phyloP scores from a whole-genome alignment of 371 early-diverging fungal genomes.

The Rhizomucor miehei region DNA sequence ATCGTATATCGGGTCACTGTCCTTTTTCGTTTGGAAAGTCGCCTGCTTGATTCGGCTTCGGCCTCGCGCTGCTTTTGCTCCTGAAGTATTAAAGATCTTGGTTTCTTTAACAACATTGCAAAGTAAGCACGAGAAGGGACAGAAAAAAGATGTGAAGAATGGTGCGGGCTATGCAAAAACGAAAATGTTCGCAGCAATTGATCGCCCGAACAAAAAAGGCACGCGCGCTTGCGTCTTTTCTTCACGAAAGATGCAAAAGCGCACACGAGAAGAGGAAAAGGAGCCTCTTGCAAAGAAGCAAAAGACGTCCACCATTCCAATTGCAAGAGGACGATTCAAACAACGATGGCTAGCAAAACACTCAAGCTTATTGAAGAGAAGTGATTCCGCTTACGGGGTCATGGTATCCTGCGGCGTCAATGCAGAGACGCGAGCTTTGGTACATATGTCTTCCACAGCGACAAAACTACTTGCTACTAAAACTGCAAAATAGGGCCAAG shows the following conservation, averaged over 20 bases:
- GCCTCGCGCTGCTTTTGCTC: slow-evolving; percentile 2
- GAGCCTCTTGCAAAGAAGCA: slow-evolving; percentile 10
- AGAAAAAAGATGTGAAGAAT: not conserved
- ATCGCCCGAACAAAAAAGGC: no score
- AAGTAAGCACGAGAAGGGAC: not conserved
- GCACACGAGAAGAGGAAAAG: no score
- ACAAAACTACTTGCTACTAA: not conserved
- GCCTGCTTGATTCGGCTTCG: not conserved
- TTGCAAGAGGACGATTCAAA: slow-evolving; percentile 49
- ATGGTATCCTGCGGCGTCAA: slow-evolving; percentile 46
- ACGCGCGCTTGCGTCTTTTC: no score
- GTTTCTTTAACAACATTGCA: slow-evolving; percentile 22
- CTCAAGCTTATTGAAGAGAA: slow-evolving; percentile 41
- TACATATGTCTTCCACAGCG: slow-evolving; percentile 5
- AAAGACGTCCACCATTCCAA: slow-evolving; percentile 42
- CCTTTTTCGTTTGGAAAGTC: slow-evolving; percentile 17
- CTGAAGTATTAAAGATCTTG: slow-evolving; percentile 12
- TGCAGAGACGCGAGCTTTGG: slow-evolving; percentile 53
- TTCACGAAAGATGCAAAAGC: no score
- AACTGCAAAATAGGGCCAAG: slow-evolving; percentile 42
- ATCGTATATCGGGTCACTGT: slow-evolving; percentile 11
- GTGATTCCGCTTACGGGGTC: slow-evolving; percentile 35
- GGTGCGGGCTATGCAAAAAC: no score
- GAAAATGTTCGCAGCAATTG: no score
- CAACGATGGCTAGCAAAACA: slow-evolving; percentile 54